These are phyloP conservation scores for Nakaseomyces uthaithaninus DNA, from an alignment of 1,139 yeast species.

Conservation along the genomic window DNA sequence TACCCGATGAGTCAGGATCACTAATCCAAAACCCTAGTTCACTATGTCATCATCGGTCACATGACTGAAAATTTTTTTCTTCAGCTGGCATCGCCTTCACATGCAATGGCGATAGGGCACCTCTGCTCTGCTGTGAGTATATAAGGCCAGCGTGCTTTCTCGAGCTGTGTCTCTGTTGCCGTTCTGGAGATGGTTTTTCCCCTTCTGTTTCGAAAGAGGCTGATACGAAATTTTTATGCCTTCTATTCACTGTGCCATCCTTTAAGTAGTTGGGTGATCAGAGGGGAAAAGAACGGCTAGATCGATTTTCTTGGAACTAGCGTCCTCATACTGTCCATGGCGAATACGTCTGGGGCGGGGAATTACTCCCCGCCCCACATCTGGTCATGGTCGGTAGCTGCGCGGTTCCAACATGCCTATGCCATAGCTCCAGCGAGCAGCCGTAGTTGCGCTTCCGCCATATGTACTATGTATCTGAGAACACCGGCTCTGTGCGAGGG, in stretches of 20 bases:
- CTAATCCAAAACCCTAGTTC: neutral
- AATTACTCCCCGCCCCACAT: conserved; percentile 5
- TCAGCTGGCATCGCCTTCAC: neutral
- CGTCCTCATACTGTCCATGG: conserved; percentile 32
- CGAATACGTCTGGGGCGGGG: conserved; percentile 10
- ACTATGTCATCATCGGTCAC: neutral
- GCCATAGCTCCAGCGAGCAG: no score
- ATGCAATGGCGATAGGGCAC: no score
- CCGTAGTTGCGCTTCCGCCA: no score
- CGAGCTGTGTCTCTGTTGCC: no score
- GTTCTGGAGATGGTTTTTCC: no score
- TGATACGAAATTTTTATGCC: conserved; percentile 26
- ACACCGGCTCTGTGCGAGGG: no score
- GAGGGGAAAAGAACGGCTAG: conserved; percentile 34
- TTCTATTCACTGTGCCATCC: conserved; percentile 33
- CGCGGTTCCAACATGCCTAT: conserved; percentile 17
- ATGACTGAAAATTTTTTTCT: neutral
- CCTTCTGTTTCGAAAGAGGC: conserved; percentile 12
- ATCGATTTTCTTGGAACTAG: conserved; percentile 21
- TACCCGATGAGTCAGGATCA: conserved; percentile 5
- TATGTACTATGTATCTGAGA: no score
- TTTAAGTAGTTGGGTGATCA: conserved; percentile 26
- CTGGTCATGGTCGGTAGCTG: conserved; percentile 29
- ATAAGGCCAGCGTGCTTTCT: no score
- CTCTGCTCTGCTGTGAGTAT: no score